Evolutionary conservation across 371 early-diverging fungal species (phyloP).

Genomic region (Mucor piriformis): DNA sequence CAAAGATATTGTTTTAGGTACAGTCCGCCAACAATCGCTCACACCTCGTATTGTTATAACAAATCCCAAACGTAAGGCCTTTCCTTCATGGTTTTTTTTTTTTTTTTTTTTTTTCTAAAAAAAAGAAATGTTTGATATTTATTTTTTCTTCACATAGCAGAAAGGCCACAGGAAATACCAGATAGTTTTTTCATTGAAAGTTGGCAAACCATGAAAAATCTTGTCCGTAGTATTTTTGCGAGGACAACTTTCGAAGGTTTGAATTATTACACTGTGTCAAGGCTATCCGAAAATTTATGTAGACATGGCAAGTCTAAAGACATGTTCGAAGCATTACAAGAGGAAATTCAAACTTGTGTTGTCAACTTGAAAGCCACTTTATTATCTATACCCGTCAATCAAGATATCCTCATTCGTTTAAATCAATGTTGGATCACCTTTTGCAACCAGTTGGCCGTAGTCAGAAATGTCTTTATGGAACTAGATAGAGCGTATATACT

Average conservation of each 20-base stretch:
- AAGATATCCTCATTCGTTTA: constrained; percentile 3
- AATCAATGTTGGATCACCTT: constrained; percentile 53
- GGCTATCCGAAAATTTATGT: constrained; percentile 79
- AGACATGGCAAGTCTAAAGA: constrained; percentile 69
- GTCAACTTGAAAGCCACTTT: not conserved
- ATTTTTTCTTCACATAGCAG: too few species aligned
- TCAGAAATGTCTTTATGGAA: constrained; percentile 86
- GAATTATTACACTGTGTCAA: constrained; percentile 1
- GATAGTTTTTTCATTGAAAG: constrained; percentile 10
- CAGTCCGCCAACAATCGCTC: constrained; percentile 8
- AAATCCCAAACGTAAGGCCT: constrained; percentile 67
- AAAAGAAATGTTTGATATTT: not conserved
- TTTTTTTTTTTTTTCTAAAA: constrained; percentile 30
- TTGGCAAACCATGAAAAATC: constrained; percentile 63
- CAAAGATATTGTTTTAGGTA: not conserved
- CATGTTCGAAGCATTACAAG: constrained; percentile 64
- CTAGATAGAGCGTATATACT: constrained; percentile 90
- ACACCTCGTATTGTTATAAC: constrained; percentile 60
- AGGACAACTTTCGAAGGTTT: not conserved
- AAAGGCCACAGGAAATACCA: too few species aligned
- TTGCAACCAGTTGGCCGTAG: constrained; percentile 49
- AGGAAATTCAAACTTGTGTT: constrained; percentile 51
- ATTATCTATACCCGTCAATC: not conserved
- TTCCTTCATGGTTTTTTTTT: too few species aligned
- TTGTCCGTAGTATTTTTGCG: constrained; percentile 51